Conservation (phyloP, 2,329 filamentous ascomycete genomes). For the Colletotrichum godetiae region DNA sequence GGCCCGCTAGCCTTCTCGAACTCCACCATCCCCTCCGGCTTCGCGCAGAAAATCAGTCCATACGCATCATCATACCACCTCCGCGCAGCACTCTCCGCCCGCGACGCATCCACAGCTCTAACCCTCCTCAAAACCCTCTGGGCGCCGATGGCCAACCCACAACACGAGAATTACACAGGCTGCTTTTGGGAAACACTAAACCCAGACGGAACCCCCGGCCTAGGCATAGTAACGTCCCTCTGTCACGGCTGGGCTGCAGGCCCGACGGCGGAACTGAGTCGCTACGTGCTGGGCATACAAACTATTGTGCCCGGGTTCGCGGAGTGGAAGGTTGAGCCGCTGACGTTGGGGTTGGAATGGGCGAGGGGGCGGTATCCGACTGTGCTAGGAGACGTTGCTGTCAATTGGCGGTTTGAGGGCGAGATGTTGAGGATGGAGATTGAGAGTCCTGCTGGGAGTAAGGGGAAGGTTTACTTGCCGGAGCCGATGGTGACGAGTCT, state of each 20-base stretch:
- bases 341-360: slow-evolving; percentile 38
- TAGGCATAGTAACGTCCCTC: slow-evolving; percentile 43
- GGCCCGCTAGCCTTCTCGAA: slow-evolving; percentile 40
- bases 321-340: slow-evolving; percentile 37
- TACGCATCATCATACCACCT: slow-evolving; percentile 45
- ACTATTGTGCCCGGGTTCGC: slow-evolving; percentile 38
- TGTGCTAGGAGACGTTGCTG: neutral
- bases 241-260: slow-evolving; percentile 49
- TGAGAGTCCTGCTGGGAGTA: slow-evolving; percentile 7
- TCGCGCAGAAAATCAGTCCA: slow-evolving; percentile 40
- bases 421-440: slow-evolving; percentile 25
- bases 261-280: slow-evolving; percentile 46
- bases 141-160: slow-evolving; percentile 42
- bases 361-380: slow-evolving; percentile 22
- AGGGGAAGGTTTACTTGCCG: neutral
- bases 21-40: slow-evolving; percentile 31
- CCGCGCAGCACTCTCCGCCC: slow-evolving; percentile 41
- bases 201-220: slow-evolving; percentile 39
- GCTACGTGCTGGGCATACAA: slow-evolving; percentile 42
- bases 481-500: neutral
- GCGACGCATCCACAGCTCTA: slow-evolving; percentile 20
- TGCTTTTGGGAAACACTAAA: slow-evolving; percentile 46
- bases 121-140: slow-evolving; percentile 39
- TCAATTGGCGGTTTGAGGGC: slow-evolving; percentile 22
- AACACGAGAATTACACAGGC: slow-evolving; percentile 42